A percentile compares a stretch with the other conserved stretches of the same genome.
Conservation (phyloP, 371 early-diverging fungal species). For the Mortierella sp. region DNA sequence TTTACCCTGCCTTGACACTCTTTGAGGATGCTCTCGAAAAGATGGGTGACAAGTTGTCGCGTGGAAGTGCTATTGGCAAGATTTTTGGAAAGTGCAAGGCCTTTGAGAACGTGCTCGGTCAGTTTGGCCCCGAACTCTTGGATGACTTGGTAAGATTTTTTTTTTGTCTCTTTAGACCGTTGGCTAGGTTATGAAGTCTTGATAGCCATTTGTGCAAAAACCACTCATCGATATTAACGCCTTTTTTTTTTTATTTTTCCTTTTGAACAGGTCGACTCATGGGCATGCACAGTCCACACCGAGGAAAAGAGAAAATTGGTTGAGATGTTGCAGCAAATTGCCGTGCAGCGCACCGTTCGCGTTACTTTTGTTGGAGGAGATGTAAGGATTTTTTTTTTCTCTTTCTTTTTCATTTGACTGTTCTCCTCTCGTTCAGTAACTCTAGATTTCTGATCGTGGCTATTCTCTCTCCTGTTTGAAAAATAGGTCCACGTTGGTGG, state of each 20-base stretch:
- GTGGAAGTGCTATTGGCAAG: slow-evolving; percentile 20
- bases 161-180: no score
- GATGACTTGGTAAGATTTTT: slow-evolving; percentile 69
- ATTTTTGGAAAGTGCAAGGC: slow-evolving; percentile 41
- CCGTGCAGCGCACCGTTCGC: slow-evolving; percentile 67
- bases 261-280: slow-evolving; percentile 62
- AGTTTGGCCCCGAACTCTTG: slow-evolving; percentile 81
- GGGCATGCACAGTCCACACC: slow-evolving; percentile 68
- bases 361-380: slow-evolving; percentile 86
- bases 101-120: slow-evolving; percentile 61
- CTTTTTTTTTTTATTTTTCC: neutral
- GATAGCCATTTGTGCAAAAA: no score
- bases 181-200: no score
- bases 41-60: slow-evolving; percentile 21
- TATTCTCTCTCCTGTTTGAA: no score
- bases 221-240: no score
- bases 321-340: slow-evolving; percentile 68
- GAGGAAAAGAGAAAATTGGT: slow-evolving; percentile 75
- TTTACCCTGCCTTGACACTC: slow-evolving; percentile 76
- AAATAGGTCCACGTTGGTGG: slow-evolving; percentile 79
- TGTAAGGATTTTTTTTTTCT: slow-evolving; percentile 8
- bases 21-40: slow-evolving; percentile 63
- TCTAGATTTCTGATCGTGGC: no score
- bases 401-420: neutral
- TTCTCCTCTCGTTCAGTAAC: no score